Percentiles rank a stretch among this genome's conserved stretches.
Evolutionary conservation across 805 yeast species (phyloP).

Genomic region (Candida parachauliodes): DNA sequence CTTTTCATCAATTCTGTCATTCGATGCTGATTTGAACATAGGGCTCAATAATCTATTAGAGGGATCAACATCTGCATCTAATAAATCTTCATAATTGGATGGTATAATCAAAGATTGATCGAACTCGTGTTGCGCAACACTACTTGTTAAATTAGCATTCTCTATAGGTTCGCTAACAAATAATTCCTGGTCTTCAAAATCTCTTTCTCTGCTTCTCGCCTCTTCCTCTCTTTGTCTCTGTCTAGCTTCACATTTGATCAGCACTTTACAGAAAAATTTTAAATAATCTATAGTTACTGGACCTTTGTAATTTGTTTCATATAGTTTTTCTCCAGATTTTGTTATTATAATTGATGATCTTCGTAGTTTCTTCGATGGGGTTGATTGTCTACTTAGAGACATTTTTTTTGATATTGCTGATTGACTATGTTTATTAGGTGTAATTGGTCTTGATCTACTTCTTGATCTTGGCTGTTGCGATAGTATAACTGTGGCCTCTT

Average conservation of each 20-base stretch:
- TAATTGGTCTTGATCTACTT: not conserved
- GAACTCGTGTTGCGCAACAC: conserved; percentile 15
- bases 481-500: conserved; percentile 9
- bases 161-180: conserved; percentile 8
- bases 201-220: conserved; percentile 7
- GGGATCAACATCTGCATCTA: not conserved
- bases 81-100: conserved; percentile 9
- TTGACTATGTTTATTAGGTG: not conserved
- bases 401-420: not conserved
- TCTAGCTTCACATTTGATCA: conserved; percentile 7
- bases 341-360: conserved; percentile 25
- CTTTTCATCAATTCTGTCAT: not conserved
- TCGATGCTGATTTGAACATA: not conserved
- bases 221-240: not conserved
- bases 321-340: conserved; percentile 20
- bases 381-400: conserved; percentile 1
- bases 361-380: conserved; percentile 9
- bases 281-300: conserved; percentile 36
- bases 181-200: conserved; percentile 9
- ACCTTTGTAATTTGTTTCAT: conserved; percentile 31
- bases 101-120: conserved; percentile 31
- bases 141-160: conserved; percentile 6
- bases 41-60: conserved; percentile 1
- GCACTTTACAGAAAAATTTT: conserved; percentile 31
- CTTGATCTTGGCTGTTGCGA: conserved; percentile 1